Evolutionary conservation across 2,329 filamentous ascomycete species (phyloP).

Genomic region (Aspergillus calidoustus): DNA sequence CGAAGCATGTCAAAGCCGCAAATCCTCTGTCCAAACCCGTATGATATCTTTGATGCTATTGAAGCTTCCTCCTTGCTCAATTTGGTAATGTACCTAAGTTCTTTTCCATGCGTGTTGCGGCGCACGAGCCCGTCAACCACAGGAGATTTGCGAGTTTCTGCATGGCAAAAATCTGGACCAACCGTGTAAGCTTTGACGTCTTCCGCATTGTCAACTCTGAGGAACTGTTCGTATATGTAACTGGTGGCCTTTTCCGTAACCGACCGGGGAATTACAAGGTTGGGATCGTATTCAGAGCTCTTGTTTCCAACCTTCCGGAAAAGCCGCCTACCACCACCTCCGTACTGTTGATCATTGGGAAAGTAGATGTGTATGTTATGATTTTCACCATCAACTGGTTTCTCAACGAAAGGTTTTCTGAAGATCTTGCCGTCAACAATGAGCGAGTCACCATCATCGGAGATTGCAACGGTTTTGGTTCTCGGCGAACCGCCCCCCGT

Average conservation of each 20-base stretch:
- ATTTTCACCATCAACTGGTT: conserved; percentile 96
- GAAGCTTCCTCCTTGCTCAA: conserved; percentile 78
- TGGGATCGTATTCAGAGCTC: conserved; percentile 89
- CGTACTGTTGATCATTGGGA: conserved; percentile 71
- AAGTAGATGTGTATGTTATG: conserved; percentile 99
- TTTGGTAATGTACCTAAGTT: conserved; percentile 91
- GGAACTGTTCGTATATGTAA: conserved; percentile 96
- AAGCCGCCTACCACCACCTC: conserved; percentile 86
- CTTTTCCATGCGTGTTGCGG: conserved; percentile 95
- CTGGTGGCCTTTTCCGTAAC: conserved; percentile 81
- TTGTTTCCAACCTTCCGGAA: conserved; percentile 99
- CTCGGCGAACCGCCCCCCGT: conserved; percentile 61
- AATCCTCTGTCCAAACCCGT: conserved; percentile 89
- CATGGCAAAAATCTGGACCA: conserved; percentile 89
- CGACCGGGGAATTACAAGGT: conserved; percentile 75
- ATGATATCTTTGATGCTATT: conserved; percentile 88
- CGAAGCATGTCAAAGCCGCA: conserved; percentile 95
- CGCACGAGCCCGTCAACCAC: conserved; percentile 96
- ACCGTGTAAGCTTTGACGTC: conserved; percentile 99
- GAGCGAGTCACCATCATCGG: conserved; percentile 88
- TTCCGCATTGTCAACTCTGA: conserved; percentile 94
- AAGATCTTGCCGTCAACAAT: conserved; percentile 82
- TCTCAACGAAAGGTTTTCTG: conserved; percentile 95
- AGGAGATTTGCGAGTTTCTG: conserved; percentile 94
- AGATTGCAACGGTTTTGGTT: conserved; percentile 75